These are phyloP conservation scores for Aspergillus cristatus DNA, from an alignment of 495 filamentous ascomycete genomes.

Conservation along the genomic window DNA sequence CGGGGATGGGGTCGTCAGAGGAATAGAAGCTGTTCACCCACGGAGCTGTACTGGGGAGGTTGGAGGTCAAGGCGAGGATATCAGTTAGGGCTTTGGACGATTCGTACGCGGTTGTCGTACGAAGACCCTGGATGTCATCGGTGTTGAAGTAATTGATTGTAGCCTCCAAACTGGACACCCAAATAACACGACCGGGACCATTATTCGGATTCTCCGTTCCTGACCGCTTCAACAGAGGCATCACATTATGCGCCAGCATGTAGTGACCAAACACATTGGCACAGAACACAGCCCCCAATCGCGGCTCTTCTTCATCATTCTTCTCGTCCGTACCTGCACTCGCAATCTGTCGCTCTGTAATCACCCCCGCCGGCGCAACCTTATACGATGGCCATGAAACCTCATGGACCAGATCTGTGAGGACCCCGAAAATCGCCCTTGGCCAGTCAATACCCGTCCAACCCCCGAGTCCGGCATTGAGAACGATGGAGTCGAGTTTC, in stretches of 20 bases:
- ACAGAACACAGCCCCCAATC: slow-evolving; percentile 73
- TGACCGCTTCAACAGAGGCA: slow-evolving; percentile 55
- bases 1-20: slow-evolving; percentile 11
- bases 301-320: no score
- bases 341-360: slow-evolving; percentile 30
- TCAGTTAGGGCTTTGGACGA: slow-evolving; percentile 79
- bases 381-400: slow-evolving; percentile 79
- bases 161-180: slow-evolving; percentile 75
- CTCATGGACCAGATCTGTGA: slow-evolving; percentile 55
- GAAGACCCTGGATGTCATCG: slow-evolving; percentile 69
- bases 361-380: slow-evolving; percentile 47
- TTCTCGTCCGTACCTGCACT: slow-evolving; percentile 31
- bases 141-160: slow-evolving; percentile 44
- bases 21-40: slow-evolving; percentile 46
- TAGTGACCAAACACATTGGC: slow-evolving; percentile 96
- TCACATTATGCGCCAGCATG: slow-evolving; percentile 70
- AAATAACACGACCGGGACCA: slow-evolving; percentile 62
- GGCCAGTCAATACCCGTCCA: slow-evolving; percentile 75
- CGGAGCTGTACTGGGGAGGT: slow-evolving; percentile 52
- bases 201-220: slow-evolving; percentile 26
- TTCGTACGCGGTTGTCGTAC: slow-evolving; percentile 61
- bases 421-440: slow-evolving; percentile 45
- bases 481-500: slow-evolving; percentile 68
- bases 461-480: slow-evolving; percentile 86
- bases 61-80: slow-evolving; percentile 64